phyloP scores from a whole-genome alignment of 2,329 filamentous ascomycete species.

The Monilinia polystroma region DNA sequence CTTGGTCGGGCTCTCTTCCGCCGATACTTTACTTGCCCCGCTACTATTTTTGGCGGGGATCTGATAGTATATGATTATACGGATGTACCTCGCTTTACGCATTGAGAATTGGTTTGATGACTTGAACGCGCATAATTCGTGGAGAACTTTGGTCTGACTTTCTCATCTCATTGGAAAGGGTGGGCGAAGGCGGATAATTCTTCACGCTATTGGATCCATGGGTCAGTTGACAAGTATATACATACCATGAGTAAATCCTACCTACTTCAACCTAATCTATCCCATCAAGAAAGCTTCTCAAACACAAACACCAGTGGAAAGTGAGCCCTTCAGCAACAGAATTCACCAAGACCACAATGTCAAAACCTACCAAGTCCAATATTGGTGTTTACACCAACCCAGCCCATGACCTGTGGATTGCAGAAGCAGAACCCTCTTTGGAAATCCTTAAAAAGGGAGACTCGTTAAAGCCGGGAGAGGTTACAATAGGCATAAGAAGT shows the following conservation, averaged over 20 bases:
- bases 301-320: conserved; percentile 11
- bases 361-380: conserved; percentile 66
- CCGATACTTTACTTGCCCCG: conserved; percentile 20
- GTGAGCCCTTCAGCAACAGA: conserved; percentile 37
- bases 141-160: conserved; percentile 7
- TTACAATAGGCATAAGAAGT: conserved; percentile 85
- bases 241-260: conserved; percentile 5
- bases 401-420: conserved; percentile 86
- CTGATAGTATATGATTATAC: background rate
- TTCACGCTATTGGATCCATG: conserved; percentile 10
- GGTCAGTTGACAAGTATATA: conserved; percentile 23
- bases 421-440: conserved; percentile 70
- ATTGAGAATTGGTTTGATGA: background rate
- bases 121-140: conserved; percentile 23
- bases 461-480: conserved; percentile 74
- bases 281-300: background rate
- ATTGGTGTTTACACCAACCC: conserved; percentile 97
- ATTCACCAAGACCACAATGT: conserved; percentile 28
- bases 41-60: conserved; percentile 19
- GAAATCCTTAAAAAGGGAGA: conserved; percentile 70
- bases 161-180: conserved; percentile 15
- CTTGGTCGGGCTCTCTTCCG: conserved; percentile 23
- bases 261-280: conserved; percentile 7
- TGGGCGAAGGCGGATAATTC: conserved; percentile 18
- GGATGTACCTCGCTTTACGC: conserved; percentile 3